phyloP scores from a whole-genome alignment of 2,329 filamentous ascomycete species.

The Fusarium citri region DNA sequence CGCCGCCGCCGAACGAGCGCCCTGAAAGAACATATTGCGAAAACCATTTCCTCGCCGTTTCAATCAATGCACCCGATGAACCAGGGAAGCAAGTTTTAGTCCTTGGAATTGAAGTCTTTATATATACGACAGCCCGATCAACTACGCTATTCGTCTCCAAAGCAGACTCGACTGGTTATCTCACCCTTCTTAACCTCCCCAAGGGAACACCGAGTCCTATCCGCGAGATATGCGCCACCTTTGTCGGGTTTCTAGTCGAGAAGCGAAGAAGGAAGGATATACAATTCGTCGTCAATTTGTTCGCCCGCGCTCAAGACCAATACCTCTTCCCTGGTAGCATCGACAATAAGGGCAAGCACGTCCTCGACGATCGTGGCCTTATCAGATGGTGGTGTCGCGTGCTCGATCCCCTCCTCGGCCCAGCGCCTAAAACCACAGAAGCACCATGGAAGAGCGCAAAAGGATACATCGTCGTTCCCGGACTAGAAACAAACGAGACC shows the following conservation, averaged over 20 bases:
- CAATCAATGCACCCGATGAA: slow-evolving; percentile 53
- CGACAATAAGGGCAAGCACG: slow-evolving; percentile 86
- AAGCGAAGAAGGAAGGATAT: slow-evolving; percentile 72
- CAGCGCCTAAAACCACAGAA: slow-evolving; percentile 52
- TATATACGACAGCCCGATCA: slow-evolving; percentile 83
- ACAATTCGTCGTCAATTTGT: slow-evolving; percentile 85
- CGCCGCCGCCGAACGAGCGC: slow-evolving; percentile 76
- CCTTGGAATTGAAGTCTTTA: slow-evolving; percentile 85
- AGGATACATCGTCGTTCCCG: slow-evolving; percentile 88
- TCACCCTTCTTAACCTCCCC: slow-evolving; percentile 74
- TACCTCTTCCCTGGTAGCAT: slow-evolving; percentile 95
- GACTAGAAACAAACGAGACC: slow-evolving; percentile 84
- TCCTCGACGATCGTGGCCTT: slow-evolving; percentile 88
- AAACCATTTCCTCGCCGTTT: slow-evolving; percentile 76
- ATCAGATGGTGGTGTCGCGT: slow-evolving; percentile 97
- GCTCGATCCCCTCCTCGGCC: slow-evolving; percentile 77
- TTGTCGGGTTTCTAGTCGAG: slow-evolving; percentile 79
- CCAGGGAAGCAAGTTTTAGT: slow-evolving; percentile 69
- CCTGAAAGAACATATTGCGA: slow-evolving; percentile 87
- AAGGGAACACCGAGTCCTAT: slow-evolving; percentile 77
- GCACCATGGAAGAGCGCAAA: slow-evolving; percentile 63
- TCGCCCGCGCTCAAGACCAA: slow-evolving; percentile 90
- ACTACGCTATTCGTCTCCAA: slow-evolving; percentile 96
- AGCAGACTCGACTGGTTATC: slow-evolving; percentile 93
- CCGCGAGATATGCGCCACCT: slow-evolving; percentile 77